Evolutionary conservation across 2,329 filamentous ascomycete genomes (phyloP).

Genomic region (Penicillium sp.): DNA sequence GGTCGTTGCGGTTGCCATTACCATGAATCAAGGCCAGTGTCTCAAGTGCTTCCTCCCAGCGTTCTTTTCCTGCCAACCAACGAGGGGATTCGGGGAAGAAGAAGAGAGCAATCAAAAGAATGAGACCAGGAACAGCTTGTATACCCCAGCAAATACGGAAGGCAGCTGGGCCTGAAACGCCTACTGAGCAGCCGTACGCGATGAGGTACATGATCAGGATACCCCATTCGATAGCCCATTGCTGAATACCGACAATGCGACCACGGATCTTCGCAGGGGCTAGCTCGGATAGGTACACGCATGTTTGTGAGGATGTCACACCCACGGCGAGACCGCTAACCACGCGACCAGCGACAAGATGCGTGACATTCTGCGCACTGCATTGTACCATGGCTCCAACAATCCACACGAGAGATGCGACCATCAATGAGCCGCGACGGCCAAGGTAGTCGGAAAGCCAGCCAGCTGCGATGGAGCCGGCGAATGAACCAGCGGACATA

Average conservation of each 20-base stretch:
- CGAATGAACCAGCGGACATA: slow-evolving; percentile 42
- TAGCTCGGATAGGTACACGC: slow-evolving; percentile 51
- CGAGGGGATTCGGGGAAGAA: slow-evolving; percentile 66
- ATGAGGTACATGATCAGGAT: slow-evolving; percentile 52
- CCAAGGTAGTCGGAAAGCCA: slow-evolving; percentile 31
- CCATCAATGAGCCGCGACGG: slow-evolving; percentile 28
- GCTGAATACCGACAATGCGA: slow-evolving; percentile 49
- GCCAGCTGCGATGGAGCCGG: slow-evolving; percentile 25
- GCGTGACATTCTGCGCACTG: slow-evolving; percentile 31
- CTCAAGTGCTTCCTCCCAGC: slow-evolving; percentile 57
- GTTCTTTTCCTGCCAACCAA: slow-evolving; percentile 64
- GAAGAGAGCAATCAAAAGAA: slow-evolving; percentile 59
- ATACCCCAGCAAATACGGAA: slow-evolving; percentile 67
- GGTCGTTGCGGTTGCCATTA: slow-evolving; percentile 57
- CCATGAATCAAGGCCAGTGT: slow-evolving; percentile 63
- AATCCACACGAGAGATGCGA: slow-evolving; percentile 31
- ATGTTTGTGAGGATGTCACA: slow-evolving; percentile 49
- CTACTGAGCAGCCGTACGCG: slow-evolving; percentile 42
- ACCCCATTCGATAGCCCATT: slow-evolving; percentile 51
- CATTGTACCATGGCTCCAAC: slow-evolving; percentile 34
- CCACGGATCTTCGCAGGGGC: slow-evolving; percentile 48
- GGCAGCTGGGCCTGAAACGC: slow-evolving; percentile 45
- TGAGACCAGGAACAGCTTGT: slow-evolving; percentile 63
- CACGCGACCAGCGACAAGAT: slow-evolving; percentile 30
- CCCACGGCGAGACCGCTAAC: slow-evolving; percentile 41